Evolutionary conservation across 495 filamentous ascomycete species (phyloP).

Genomic region (Penicillium daleae): DNA sequence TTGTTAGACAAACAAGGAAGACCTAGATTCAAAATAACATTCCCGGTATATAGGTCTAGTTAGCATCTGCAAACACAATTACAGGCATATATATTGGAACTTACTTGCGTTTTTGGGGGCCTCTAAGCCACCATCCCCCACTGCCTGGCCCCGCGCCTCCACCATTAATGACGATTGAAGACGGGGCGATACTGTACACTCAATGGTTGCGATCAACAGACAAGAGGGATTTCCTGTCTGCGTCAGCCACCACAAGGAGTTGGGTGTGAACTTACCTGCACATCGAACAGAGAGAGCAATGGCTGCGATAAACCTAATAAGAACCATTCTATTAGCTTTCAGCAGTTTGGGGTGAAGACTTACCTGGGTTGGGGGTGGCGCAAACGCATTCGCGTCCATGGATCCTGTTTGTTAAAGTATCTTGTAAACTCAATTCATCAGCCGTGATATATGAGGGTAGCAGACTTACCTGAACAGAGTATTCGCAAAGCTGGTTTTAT

Average conservation of each 20-base stretch:
- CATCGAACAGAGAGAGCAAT: neutral
- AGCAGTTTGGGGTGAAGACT: neutral
- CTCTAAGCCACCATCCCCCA: conserved; percentile 20
- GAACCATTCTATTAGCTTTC: neutral
- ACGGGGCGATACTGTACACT: too few species aligned
- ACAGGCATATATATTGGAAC: neutral
- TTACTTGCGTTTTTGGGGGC: neutral
- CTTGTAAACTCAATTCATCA: neutral
- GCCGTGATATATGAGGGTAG: neutral
- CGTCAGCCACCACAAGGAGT: conserved; percentile 1
- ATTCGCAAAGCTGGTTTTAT: neutral
- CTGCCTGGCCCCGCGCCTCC: conserved; percentile 3
- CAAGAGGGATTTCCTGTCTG: neutral
- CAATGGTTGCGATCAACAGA: too few species aligned
- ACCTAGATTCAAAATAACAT: conserved; percentile 5
- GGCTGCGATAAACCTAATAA: neutral
- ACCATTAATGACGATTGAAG: too few species aligned
- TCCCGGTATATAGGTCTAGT: neutral
- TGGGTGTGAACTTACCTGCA: conserved; percentile 4
- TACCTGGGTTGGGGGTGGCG: neutral
- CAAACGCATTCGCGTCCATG: neutral
- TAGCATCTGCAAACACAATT: neutral
- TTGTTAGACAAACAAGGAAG: conserved; percentile 3
- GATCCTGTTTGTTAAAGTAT: conserved; percentile 1
- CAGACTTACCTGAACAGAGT: neutral